Evolutionary conservation across 352 stramenopile species (phyloP).

Genomic region (Aphanomyces stellatus): DNA sequence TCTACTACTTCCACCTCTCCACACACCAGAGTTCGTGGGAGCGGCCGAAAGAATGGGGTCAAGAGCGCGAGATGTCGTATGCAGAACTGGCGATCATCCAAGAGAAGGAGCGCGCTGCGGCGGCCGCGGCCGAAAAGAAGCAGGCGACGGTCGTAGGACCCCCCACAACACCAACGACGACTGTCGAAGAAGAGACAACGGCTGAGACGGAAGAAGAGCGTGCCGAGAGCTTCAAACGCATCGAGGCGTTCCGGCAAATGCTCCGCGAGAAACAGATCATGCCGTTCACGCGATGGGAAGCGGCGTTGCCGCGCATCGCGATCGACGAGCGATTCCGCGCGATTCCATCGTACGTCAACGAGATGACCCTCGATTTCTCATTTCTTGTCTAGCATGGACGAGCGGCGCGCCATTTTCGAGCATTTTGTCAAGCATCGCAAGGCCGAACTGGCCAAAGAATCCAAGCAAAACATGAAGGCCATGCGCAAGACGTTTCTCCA

Average conservation of each 20-base stretch:
- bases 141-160: too few species aligned
- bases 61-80: slow-evolving; percentile 18
- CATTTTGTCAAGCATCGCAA: slow-evolving; percentile 65
- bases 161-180: too few species aligned
- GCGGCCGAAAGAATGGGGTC: slow-evolving; percentile 51
- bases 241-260: slow-evolving; percentile 56
- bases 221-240: slow-evolving; percentile 25
- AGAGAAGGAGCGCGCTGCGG: not conserved
- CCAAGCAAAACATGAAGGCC: slow-evolving; percentile 62
- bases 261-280: slow-evolving; percentile 79
- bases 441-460: slow-evolving; percentile 65
- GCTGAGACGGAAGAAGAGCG: slow-evolving; percentile 26
- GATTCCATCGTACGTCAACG: slow-evolving; percentile 38
- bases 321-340: slow-evolving; percentile 64
- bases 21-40: slow-evolving; percentile 63
- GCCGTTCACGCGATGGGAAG: slow-evolving; percentile 75
- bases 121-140: slow-evolving; percentile 17
- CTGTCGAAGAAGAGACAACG: slow-evolving; percentile 21
- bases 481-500: slow-evolving; percentile 35
- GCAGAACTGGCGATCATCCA: slow-evolving; percentile 3
- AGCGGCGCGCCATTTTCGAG: slow-evolving; percentile 69
- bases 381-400: slow-evolving; percentile 47
- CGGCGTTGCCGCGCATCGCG: slow-evolving; percentile 61
- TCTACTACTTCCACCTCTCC: slow-evolving; percentile 78
- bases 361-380: not conserved